phyloP scores from a whole-genome alignment of 2,329 filamentous ascomycete species.

The Cryphonectria nitschkei region DNA sequence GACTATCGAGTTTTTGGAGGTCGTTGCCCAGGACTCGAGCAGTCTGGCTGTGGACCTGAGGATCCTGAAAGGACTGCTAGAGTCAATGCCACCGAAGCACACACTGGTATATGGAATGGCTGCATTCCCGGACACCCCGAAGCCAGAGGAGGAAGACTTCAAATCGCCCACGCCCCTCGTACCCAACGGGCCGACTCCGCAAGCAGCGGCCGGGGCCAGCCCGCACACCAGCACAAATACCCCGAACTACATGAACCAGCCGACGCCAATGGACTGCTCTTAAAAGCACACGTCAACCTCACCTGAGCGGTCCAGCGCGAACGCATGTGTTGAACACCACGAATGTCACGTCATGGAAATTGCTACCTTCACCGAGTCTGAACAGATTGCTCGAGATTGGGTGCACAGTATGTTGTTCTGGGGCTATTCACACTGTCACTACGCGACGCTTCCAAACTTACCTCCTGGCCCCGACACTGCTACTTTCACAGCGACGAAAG shows the following conservation, averaged over 20 bases:
- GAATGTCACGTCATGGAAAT: neutral
- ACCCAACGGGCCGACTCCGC: slow-evolving; percentile 21
- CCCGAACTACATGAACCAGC: slow-evolving; percentile 19
- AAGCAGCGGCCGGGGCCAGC: slow-evolving; percentile 14
- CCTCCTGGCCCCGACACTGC: neutral
- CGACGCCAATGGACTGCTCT: slow-evolving; percentile 26
- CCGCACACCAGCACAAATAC: slow-evolving; percentile 18
- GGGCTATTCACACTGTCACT: neutral
- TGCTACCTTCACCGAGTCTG: neutral
- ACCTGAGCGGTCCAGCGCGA: neutral
- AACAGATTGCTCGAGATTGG: neutral
- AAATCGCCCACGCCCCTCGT: neutral
- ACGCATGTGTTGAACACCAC: neutral
- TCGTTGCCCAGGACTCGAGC: slow-evolving; percentile 73
- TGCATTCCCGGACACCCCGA: slow-evolving; percentile 12
- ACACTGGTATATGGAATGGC: slow-evolving; percentile 3
- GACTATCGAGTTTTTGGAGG: slow-evolving; percentile 76
- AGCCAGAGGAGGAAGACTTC: too few species aligned
- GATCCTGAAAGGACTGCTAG: slow-evolving; percentile 66
- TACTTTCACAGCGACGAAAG: neutral
- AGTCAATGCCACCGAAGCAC: slow-evolving; percentile 42
- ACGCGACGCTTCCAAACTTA: neutral
- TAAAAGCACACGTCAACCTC: neutral
- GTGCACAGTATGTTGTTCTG: neutral
- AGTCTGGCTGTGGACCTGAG: slow-evolving; percentile 73